Percentiles rank a stretch among this genome's conserved stretches.
phyloP scores from a whole-genome alignment of 257 asterid species.

The Catharanthus roseus region DNA sequence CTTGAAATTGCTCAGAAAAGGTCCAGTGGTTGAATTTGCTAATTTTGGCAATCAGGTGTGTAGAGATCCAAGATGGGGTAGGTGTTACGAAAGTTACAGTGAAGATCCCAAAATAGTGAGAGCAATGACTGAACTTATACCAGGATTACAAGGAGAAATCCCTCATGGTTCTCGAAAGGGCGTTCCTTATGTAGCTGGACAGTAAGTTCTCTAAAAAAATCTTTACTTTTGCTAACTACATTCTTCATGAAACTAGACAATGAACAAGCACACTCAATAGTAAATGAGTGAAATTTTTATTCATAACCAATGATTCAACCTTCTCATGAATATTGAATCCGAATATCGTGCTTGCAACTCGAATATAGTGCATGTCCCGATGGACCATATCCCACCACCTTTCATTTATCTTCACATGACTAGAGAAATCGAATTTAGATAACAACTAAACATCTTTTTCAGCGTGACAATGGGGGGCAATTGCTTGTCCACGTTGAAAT shows the following conservation, averaged over 20 bases:
- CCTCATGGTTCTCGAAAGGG: constrained; percentile 48
- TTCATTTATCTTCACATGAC: no score
- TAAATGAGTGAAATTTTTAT: no score
- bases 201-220: constrained; percentile 37
- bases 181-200: constrained; percentile 54
- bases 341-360: no score
- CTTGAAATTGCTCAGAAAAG: neutral
- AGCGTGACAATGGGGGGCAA: neutral
- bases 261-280: neutral
- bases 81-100: constrained; percentile 77
- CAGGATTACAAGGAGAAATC: constrained; percentile 71
- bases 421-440: no score
- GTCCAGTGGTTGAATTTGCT: neutral
- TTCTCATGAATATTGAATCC: no score
- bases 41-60: constrained; percentile 43
- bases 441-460: neutral
- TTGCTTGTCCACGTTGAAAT: neutral
- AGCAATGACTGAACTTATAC: constrained; percentile 63
- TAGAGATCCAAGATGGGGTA: constrained; percentile 88
- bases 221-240: neutral
- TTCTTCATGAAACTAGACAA: neutral
- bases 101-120: constrained; percentile 59
- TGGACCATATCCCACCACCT: no score
- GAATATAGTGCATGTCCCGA: no score
- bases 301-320: no score